phyloP scores from a whole-genome alignment of 2,329 filamentous ascomycete species.

The Penicillium digitatum region DNA sequence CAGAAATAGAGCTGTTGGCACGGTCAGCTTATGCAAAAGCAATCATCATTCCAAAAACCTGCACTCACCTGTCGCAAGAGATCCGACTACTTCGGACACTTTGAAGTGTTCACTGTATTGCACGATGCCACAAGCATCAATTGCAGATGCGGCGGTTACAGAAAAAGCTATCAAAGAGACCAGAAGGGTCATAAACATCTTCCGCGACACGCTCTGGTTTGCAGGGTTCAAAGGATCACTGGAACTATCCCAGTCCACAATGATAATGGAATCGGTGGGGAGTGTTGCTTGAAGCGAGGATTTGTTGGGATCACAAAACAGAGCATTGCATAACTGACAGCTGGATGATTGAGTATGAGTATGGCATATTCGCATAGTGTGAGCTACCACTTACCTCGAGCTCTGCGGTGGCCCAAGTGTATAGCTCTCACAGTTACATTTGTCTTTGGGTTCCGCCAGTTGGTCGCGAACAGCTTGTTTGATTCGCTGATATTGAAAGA shows the following conservation, averaged over 20 bases:
- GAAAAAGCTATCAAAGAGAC: constrained; percentile 50
- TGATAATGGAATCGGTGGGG: neutral
- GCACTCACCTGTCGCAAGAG: constrained; percentile 45
- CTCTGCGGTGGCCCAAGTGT: neutral
- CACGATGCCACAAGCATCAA: constrained; percentile 49
- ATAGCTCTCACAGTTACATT: neutral
- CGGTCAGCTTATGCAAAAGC: neutral
- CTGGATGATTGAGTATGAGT: neutral
- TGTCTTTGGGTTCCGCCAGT: neutral
- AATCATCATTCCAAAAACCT: neutral
- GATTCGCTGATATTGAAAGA: neutral
- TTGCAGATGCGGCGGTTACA: constrained; percentile 50
- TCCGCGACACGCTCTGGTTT: constrained; percentile 33
- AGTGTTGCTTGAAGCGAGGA: neutral
- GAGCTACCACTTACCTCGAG: neutral
- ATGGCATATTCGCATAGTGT: neutral
- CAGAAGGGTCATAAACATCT: constrained; percentile 41
- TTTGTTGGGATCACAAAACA: neutral
- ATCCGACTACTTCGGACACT: constrained; percentile 50
- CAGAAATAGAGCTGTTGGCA: constrained; percentile 17
- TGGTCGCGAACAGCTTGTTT: neutral
- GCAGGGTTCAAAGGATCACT: constrained; percentile 39
- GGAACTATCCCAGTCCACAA: constrained; percentile 38
- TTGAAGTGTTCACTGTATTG: constrained; percentile 47
- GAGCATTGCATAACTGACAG: neutral